Evolutionary conservation across 352 stramenopile genomes (phyloP).

Genomic region (Phytopythium ostracodes): DNA sequence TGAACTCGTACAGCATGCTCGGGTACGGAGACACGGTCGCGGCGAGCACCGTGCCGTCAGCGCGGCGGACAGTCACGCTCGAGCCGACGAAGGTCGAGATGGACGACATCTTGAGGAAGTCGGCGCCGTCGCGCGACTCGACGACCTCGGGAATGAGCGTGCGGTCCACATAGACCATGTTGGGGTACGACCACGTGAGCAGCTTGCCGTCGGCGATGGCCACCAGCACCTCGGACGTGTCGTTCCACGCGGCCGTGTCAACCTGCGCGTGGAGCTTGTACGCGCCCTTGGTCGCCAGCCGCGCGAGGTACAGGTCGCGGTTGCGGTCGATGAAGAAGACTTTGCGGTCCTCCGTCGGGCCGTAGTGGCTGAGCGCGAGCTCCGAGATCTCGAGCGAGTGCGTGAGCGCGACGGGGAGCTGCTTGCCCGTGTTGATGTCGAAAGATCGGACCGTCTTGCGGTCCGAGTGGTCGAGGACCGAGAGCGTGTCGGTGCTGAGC

Average conservation of each 20-base stretch:
- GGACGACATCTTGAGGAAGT: constrained; percentile 83
- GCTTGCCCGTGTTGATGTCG: constrained; percentile 83
- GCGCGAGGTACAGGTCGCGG: constrained; percentile 81
- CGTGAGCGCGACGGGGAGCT: constrained; percentile 50
- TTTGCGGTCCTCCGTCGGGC: constrained; percentile 69
- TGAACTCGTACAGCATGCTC: constrained; percentile 87
- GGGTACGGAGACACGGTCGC: constrained; percentile 78
- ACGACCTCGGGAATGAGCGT: constrained; percentile 83
- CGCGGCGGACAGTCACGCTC: constrained; percentile 81
- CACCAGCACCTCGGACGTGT: constrained; percentile 83
- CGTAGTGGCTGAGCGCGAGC: constrained; percentile 80
- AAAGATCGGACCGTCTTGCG: constrained; percentile 88
- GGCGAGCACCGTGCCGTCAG: constrained; percentile 84
- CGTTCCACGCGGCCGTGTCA: constrained; percentile 88
- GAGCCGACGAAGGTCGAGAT: constrained; percentile 88
- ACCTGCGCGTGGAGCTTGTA: constrained; percentile 91
- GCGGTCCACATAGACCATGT: constrained; percentile 90
- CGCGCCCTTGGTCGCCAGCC: constrained; percentile 42
- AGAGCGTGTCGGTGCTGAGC: constrained; percentile 84
- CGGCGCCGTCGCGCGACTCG: constrained; percentile 62
- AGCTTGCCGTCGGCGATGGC: constrained; percentile 88
- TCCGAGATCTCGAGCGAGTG: constrained; percentile 82
- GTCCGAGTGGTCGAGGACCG: constrained; percentile 88
- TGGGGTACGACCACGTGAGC: constrained; percentile 89
- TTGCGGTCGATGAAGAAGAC: constrained; percentile 89